Evolutionary conservation across 352 stramenopile species (phyloP).

Genomic region (Lagenidium sp.): DNA sequence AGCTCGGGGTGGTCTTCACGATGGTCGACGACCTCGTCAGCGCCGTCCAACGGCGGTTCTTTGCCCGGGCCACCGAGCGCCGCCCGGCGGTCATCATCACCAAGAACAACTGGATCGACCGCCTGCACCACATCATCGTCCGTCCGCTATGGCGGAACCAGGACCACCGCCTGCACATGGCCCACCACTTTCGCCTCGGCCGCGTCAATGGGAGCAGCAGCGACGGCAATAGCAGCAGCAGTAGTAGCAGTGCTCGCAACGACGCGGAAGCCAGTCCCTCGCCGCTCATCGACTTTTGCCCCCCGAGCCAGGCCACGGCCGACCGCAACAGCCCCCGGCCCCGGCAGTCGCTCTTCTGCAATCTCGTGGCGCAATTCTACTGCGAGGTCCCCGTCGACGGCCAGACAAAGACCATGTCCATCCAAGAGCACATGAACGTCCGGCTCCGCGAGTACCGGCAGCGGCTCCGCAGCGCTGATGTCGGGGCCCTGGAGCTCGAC

Average conservation of each 20-base stretch:
- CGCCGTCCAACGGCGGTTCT: not conserved
- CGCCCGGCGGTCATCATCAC: no score
- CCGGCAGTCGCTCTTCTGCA: not conserved
- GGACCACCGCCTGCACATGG: no score
- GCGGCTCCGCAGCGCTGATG: no score
- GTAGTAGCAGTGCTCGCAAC: no score
- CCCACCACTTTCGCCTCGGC: no score
- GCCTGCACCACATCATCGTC: conserved; percentile 10
- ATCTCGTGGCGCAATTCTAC: not conserved
- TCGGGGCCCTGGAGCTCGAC: not conserved
- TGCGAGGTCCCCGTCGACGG: not conserved
- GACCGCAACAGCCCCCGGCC: no score
- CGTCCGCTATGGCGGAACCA: not conserved
- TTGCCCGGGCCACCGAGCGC: not conserved
- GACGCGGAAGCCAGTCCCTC: no score
- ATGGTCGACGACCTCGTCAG: conserved; percentile 11
- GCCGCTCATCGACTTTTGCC: no score
- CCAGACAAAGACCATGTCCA: not conserved
- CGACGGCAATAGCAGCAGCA: no score
- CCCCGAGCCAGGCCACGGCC: no score
- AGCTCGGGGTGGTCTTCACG: no score
- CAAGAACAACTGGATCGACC: conserved; percentile 10
- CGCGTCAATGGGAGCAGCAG: no score
- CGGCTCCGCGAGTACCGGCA: not conserved
- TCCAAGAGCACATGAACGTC: not conserved